phyloP scores from a whole-genome alignment of 2,329 filamentous ascomycete genomes.

The Colletotrichum truncatum region DNA sequence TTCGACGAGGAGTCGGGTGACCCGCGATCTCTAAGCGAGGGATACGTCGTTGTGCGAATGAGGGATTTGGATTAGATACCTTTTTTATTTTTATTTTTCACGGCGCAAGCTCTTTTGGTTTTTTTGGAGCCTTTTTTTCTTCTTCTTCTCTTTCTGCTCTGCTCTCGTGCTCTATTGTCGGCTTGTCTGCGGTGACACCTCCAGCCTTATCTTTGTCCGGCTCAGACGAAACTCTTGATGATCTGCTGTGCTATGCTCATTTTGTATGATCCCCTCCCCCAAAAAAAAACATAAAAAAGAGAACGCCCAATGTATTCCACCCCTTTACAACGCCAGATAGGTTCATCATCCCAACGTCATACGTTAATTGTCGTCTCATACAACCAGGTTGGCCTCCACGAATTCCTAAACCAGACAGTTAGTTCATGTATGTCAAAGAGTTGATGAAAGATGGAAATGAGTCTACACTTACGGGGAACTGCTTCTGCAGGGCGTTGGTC shows the following conservation, averaged over 20 bases:
- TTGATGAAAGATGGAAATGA: constrained; percentile 24
- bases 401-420: constrained; percentile 54
- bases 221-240: not conserved
- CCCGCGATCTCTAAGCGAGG: constrained; percentile 55
- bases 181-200: no score
- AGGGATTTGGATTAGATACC: constrained; percentile 57
- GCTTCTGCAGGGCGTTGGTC: constrained; percentile 80
- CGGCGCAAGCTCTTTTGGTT: no score
- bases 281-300: no score
- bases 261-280: constrained; percentile 10
- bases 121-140: not conserved
- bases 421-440: constrained; percentile 22
- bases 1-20: constrained; percentile 62
- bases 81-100: no score
- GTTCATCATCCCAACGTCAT: not conserved
- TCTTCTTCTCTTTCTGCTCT: not conserved
- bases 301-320: constrained; percentile 17
- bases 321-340: constrained; percentile 15
- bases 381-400: constrained; percentile 62
- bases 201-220: not conserved
- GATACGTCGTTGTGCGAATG: constrained; percentile 63
- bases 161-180: not conserved
- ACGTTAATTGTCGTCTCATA: constrained; percentile 37
- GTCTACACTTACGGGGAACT: constrained; percentile 76
- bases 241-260: constrained; percentile 24